These are phyloP conservation scores for Avena insularis DNA, from an alignment of 176 grass and related monocot genomes.

Conservation along the genomic window DNA sequence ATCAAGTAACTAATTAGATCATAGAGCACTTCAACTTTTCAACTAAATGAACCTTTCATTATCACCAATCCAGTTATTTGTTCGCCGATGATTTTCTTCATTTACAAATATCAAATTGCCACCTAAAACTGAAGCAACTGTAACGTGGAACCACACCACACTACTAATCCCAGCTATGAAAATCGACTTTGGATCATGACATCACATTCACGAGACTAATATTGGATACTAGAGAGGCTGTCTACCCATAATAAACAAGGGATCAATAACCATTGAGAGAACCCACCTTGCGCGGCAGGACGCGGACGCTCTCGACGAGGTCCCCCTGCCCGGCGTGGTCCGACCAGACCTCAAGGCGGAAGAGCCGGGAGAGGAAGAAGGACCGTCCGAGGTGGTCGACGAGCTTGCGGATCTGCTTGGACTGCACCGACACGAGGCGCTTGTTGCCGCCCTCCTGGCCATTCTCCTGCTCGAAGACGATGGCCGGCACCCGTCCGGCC, in stretches of 20 bases:
- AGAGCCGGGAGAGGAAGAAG: conserved; percentile 94
- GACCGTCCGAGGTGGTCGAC: conserved; percentile 87
- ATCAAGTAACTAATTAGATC: neutral
- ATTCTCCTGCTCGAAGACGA: conserved; percentile 93
- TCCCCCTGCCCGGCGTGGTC: conserved; percentile 62
- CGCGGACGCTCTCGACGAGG: conserved; percentile 83
- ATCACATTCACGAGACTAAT: neutral
- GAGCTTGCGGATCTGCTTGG: conserved; percentile 96
- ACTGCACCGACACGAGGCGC: conserved; percentile 78
- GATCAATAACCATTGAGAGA: neutral
- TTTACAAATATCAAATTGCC: neutral
- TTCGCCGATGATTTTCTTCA: neutral
- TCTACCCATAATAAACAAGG: neutral
- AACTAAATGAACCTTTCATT: neutral
- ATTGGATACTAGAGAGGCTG: neutral
- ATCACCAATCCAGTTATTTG: neutral
- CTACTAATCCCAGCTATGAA: neutral
- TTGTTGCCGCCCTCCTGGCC: conserved; percentile 85
- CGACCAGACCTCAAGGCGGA: conserved; percentile 83
- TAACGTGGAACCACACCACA: neutral
- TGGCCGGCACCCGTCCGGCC: conserved; percentile 72
- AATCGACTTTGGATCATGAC: neutral
- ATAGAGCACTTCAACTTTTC: neutral
- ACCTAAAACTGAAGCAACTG: neutral
- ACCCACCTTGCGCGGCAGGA: conserved; percentile 83